Evolutionary conservation across 108 stramenopile genomes (phyloP), one percentile per base, ranked within the genome.

Genomic region (Skeletonema tropicum): DNA sequence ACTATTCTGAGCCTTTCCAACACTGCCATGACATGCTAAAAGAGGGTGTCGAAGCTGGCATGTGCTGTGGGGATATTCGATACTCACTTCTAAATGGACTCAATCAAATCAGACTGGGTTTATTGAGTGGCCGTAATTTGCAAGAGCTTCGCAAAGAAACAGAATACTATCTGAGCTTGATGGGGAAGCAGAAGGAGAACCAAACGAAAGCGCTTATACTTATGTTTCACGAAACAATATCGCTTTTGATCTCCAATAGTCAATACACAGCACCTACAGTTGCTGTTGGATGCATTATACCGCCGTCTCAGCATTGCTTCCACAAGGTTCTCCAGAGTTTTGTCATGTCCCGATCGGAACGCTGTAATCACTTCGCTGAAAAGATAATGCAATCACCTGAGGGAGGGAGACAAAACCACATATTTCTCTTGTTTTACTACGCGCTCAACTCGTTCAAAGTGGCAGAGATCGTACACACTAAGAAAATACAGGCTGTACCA

Each of bases 191-290:
- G 15, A 49, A 58, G 30, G 8, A 29, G 49, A 36, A 73, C n/a
- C 35, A 39, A 19, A 32, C 36, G n/a, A 68, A 15, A 19, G n/a
- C 23, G 38, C 55, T 12, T 15, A 58, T 36, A n/a, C 58, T 60
- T 17, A 63, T 68, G 26, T 73, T 68, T 64, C 67, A 62, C 48
- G 42, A 69, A 17, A 71, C 71, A 73, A 71, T 79, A 26, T 57
- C 59, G 3, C 35, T 64, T 2, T 29, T 79, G 23, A 79, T 79
- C 41, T 65, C 33, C 9, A 23, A 14, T 17, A 3, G 39, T 39
- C 41, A 26, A 30, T 49, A 49, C 19, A 21, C 19, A 21, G 48
- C 48, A 49, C 48, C 48, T 5, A 17, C 48, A 19, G 4, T 49
- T 7, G 48, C 48, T 14, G 7, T 19, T 3, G 48, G 39, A 23